Percentiles rank a stretch among this genome's conserved stretches.
These are phyloP conservation scores for Aspergillus sp. DNA, from an alignment of 2,329 filamentous ascomycete genomes.

Conservation along the genomic window DNA sequence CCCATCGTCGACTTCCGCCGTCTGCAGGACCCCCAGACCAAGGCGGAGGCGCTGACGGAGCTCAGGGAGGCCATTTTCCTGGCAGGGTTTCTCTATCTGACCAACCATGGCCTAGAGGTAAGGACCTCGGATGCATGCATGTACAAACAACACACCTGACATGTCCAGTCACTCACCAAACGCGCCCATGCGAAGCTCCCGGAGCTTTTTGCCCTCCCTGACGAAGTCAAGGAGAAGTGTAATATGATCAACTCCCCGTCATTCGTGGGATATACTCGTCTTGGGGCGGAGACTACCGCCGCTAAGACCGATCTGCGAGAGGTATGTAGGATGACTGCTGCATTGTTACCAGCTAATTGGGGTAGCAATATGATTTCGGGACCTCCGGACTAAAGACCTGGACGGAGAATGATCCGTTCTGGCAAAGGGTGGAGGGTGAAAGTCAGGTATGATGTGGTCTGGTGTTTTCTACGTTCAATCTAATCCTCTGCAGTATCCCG, in stretches of 20 bases:
- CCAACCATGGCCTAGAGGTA: conserved; percentile 34
- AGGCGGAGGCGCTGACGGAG: conserved; percentile 20
- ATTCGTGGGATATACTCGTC: conserved; percentile 32
- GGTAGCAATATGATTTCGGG: conserved; percentile 45
- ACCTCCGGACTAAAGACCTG: conserved; percentile 28
- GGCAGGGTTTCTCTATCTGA: conserved; percentile 35
- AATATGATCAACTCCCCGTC: conserved; percentile 34
- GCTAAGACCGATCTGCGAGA: conserved; percentile 29
- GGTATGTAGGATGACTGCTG: conserved; percentile 13
- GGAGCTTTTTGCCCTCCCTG: conserved; percentile 23
- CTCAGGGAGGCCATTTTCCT: conserved; percentile 33
- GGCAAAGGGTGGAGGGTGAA: conserved; percentile 36
- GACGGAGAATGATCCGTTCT: conserved; percentile 42
- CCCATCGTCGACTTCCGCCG: conserved; percentile 29
- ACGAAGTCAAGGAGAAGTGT: conserved; percentile 24
- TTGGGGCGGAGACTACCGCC: conserved; percentile 35
- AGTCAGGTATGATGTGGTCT: conserved; percentile 21
- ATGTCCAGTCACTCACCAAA: conserved; percentile 18
- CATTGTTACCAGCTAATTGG: background rate
- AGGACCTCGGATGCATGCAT: background rate
- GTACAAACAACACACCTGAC: background rate
- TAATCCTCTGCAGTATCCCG: conserved; percentile 22
- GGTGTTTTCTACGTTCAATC: too few relatives aligned
- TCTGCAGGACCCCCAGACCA: conserved; percentile 22
- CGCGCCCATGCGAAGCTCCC: conserved; percentile 22